These are phyloP conservation scores for Pluteus cervinus DNA, from an alignment of 768 basidiomycete genomes.

Conservation along the genomic window DNA sequence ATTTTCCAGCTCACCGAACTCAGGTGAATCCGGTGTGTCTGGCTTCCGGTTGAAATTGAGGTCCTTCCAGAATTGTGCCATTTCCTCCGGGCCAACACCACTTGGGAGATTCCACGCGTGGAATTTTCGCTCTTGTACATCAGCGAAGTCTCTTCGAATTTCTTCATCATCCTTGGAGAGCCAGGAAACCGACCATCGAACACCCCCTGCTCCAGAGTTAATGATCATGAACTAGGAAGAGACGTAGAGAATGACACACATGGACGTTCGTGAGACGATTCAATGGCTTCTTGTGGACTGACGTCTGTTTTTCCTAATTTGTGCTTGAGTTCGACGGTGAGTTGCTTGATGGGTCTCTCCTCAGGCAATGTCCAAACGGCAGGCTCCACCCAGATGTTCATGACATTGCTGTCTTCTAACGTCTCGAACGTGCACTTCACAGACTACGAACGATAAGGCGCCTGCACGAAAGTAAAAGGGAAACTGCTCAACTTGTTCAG, in stretches of 20 bases:
- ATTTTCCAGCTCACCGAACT: no score
- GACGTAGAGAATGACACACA: constrained; percentile 1
- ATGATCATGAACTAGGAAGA: no score
- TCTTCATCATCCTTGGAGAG: constrained; percentile 24
- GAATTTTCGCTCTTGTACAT: constrained; percentile 36
- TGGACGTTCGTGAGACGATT: constrained; percentile 5
- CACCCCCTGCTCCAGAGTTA: constrained; percentile 40
- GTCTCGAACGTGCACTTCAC: constrained; percentile 62
- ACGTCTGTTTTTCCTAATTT: constrained; percentile 11
- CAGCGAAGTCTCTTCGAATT: constrained; percentile 29
- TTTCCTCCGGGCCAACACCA: constrained; percentile 35
- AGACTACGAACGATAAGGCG: constrained; percentile 28
- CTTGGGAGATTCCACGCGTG: constrained; percentile 43
- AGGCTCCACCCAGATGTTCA: constrained; percentile 70
- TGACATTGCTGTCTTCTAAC: constrained; percentile 25
- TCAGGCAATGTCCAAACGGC: constrained; percentile 35
- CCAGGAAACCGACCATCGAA: constrained; percentile 50
- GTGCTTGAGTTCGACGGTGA: constrained; percentile 40
- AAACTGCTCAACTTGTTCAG: constrained; percentile 37
- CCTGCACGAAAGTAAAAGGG: constrained; percentile 2
- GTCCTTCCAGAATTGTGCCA: constrained; percentile 38
- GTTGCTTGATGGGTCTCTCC: constrained; percentile 47
- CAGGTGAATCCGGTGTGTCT: constrained; percentile 9
- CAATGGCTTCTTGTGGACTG: constrained; percentile 14
- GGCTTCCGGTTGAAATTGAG: constrained; percentile 34